Conservation (phyloP, 2,329 filamentous ascomycete species). For the Penicillium sp. region DNA sequence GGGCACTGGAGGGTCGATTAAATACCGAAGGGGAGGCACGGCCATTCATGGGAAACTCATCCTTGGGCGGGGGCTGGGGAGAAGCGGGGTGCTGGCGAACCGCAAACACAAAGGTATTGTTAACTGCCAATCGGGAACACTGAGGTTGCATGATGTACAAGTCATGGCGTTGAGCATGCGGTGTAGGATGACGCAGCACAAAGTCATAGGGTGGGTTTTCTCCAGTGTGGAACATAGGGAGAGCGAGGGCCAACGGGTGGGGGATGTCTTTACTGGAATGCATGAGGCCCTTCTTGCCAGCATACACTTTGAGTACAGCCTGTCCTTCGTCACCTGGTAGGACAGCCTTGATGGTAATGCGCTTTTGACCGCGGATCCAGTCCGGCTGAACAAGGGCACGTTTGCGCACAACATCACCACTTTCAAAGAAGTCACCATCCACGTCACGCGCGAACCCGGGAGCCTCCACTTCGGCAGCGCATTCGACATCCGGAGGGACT, state of each 20-base stretch:
- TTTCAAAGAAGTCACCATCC: slow-evolving; percentile 93
- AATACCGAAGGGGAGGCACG: slow-evolving; percentile 54
- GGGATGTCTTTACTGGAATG: slow-evolving; percentile 96
- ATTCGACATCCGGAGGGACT: slow-evolving; percentile 86
- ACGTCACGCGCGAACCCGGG: slow-evolving; percentile 75
- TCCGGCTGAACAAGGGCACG: slow-evolving; percentile 86
- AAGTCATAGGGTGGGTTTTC: slow-evolving; percentile 96
- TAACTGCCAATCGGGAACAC: slow-evolving; percentile 80
- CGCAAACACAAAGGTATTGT: slow-evolving; percentile 97
- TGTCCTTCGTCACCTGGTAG: slow-evolving; percentile 89
- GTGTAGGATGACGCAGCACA: slow-evolving; percentile 87
- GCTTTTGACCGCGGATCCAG: slow-evolving; percentile 84
- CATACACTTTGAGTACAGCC: slow-evolving; percentile 86
- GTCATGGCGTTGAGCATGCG: slow-evolving; percentile 95
- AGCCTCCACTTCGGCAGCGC: slow-evolving; percentile 88
- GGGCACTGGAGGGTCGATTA: slow-evolving; percentile 57
- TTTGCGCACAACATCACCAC: slow-evolving; percentile 81
- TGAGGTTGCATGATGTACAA: slow-evolving; percentile 97
- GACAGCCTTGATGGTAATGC: slow-evolving; percentile 89
- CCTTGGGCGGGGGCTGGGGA: slow-evolving; percentile 43
- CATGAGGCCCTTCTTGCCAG: slow-evolving; percentile 92
- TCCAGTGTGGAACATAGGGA: slow-evolving; percentile 88
- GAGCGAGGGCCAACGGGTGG: slow-evolving; percentile 81
- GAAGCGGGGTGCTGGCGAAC: slow-evolving; percentile 87
- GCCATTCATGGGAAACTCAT: slow-evolving; percentile 38